Base-by-base conservation (phyloP, 208 protist genomes). In the Wallacemonas sp. region DNA sequence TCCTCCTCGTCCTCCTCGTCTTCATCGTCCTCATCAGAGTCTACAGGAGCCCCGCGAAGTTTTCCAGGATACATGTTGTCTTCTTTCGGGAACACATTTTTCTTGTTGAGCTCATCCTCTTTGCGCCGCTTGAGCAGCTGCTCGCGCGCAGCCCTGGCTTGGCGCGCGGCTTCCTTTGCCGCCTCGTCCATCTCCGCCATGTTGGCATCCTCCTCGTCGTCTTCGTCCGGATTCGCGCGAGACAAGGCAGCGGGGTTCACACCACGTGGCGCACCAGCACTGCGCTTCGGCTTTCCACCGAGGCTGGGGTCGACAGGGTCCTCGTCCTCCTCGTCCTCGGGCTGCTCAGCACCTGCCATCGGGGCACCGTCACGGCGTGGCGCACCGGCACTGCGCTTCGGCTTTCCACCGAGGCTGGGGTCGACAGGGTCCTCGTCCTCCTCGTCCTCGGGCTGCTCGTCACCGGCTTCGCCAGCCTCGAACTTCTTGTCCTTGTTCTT, bases 171-270 rank as follows among this genome's bases (percentile, higher is more conserved):
- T 6, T n/a, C 22, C n/a, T 62, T 37, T 17, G 52, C 59, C 1
- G 29, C 42, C 33, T 73, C 60, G 22, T 66, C 68, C 44, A 66
- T 59, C 13, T 52, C 24, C 1, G 22, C 39, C 38, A 15, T 19
- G 33, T 68, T 61, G 6, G 54, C 64, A 1, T 77, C 71, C 6
- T 77, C n/a, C n/a, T n/a, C n/a, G n/a, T n/a, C n/a, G n/a, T n/a
- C n/a, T n/a, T n/a, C n/a, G n/a, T n/a, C n/a, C n/a, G n/a, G n/a
- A n/a, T n/a, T n/a, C n/a, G n/a, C n/a, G n/a, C n/a, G n/a, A n/a
- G n/a, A n/a, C n/a, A n/a, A n/a, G n/a, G n/a, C n/a, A n/a, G n/a
- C n/a, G n/a, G n/a, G n/a, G n/a, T n/a, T n/a, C n/a, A n/a, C 46
- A 54, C 46, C 24, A 27, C 46, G 46, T 15, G 46, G 46, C 4